Conservation (phyloP, 768 basidiomycete genomes). For the Rhizopogon rudus region DNA sequence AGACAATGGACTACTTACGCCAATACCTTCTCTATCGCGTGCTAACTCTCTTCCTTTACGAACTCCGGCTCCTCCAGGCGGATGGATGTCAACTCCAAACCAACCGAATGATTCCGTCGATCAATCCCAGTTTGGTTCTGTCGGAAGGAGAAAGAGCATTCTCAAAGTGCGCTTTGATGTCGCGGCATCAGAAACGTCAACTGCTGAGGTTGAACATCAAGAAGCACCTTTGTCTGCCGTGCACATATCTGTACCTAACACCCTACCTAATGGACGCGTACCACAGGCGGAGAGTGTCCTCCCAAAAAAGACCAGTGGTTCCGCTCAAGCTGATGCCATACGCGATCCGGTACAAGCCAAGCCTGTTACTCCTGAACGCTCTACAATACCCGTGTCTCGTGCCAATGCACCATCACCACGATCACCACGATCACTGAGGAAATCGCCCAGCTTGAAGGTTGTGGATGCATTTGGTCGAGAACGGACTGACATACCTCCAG, state of each 20-base stretch:
- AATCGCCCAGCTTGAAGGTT: constrained; percentile 53
- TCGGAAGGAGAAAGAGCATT: constrained; percentile 46
- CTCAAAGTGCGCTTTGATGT: constrained; percentile 73
- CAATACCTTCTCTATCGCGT: constrained; percentile 44
- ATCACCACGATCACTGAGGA: constrained; percentile 35
- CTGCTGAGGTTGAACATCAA: constrained; percentile 19
- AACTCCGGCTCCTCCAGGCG: constrained; percentile 69
- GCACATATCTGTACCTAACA: constrained; percentile 3
- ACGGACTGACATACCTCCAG: constrained; percentile 16
- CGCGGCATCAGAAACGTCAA: constrained; percentile 28
- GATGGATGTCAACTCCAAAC: constrained; percentile 57
- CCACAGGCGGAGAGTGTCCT: background rate
- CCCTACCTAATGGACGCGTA: background rate
- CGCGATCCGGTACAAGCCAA: constrained; percentile 3
- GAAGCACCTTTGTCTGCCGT: constrained; percentile 24
- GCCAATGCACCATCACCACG: constrained; percentile 22
- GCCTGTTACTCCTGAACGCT: constrained; percentile 18
- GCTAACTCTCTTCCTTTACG: constrained; percentile 40
- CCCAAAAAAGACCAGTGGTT: background rate
- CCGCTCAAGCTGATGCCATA: constrained; percentile 5
- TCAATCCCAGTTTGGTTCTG: constrained; percentile 28
- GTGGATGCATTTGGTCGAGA: constrained; percentile 69
- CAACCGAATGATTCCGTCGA: constrained; percentile 18
- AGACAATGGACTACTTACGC: constrained; percentile 33
- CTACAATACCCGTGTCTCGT: constrained; percentile 20